A percentile compares a stretch with the other conserved stretches of the same genome.
phyloP scores from a whole-genome alignment of 1,139 yeast genomes.

The Scheffersomyces insectosa region DNA sequence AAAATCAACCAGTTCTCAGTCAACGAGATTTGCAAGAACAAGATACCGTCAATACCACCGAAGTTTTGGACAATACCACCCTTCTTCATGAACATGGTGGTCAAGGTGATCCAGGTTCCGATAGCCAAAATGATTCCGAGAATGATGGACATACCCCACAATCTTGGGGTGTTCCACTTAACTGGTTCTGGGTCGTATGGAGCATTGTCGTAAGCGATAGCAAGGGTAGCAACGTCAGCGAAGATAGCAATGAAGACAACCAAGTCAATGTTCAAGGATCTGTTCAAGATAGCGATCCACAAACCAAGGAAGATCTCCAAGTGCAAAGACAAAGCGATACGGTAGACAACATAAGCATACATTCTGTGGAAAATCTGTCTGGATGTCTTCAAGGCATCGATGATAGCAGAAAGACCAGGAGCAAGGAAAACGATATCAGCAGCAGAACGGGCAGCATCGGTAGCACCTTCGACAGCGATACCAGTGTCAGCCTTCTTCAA shows the following conservation, averaged over 20 bases:
- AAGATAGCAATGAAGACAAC: slow-evolving; percentile 93
- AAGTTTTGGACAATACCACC: slow-evolving; percentile 95
- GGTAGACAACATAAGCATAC: slow-evolving; percentile 95
- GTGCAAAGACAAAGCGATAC: slow-evolving; percentile 91
- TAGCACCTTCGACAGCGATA: slow-evolving; percentile 97
- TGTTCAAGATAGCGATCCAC: slow-evolving; percentile 91
- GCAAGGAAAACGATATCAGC: slow-evolving; percentile 96
- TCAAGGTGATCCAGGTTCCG: slow-evolving; percentile 91
- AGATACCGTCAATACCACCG: slow-evolving; percentile 89
- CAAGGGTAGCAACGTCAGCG: slow-evolving; percentile 94
- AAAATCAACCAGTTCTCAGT: slow-evolving; percentile 96
- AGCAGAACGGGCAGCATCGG: slow-evolving; percentile 96
- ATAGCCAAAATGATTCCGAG: slow-evolving; percentile 80
- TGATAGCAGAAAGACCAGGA: slow-evolving; percentile 93
- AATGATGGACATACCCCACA: slow-evolving; percentile 93
- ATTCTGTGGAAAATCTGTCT: slow-evolving; percentile 98
- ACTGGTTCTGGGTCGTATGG: slow-evolving; percentile 97
- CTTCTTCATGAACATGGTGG: slow-evolving; percentile 77
- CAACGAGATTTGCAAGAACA: slow-evolving; percentile 88
- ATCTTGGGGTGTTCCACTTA: slow-evolving; percentile 97
- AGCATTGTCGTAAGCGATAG: slow-evolving; percentile 96
- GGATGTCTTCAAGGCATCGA: slow-evolving; percentile 91
- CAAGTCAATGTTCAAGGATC: slow-evolving; percentile 79
- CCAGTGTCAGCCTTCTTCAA: slow-evolving; percentile 96
- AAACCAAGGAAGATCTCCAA: slow-evolving; percentile 90